Evolutionary conservation across 306 rosid genomes (phyloP), one percentile per base, ranked within the genome.

Genomic region (Vigna nakashimae): DNA sequence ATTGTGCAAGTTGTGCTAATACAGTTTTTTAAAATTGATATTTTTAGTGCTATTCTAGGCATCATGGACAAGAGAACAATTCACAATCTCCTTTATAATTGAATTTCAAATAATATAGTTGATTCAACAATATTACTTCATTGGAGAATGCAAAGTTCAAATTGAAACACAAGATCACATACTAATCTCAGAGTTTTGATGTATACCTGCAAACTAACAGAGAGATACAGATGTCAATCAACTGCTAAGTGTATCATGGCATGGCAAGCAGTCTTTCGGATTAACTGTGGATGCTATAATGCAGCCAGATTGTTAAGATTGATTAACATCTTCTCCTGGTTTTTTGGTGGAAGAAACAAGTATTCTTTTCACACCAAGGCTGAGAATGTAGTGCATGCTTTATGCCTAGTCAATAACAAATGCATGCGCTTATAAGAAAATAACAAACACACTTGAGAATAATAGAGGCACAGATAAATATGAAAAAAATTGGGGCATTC

Each of bases 401-500:
- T 58, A 52, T 50, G 51, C 51, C 28, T 57, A 34, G 13, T 26
- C 28, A 26, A 26, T 26, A 26, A 26, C 3, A 26, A 26, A 26
- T 26, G 28, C 28, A 26, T 2, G 4, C 28, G 28, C 28, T 2
- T 26, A 26, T 2, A 2, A 26, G 2, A 26, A 26, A 26, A 26
- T 26, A 26, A 26, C 28, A 26, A 26, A 26, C 45, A 40, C 60
- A 5, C 6, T 0, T 30, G 16, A 7, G 26, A 32, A 32, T 16
- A 46, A 55, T 26, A 16, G 36, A 1, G 42, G 42, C 4, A 14
- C 14, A 34, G 2, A 9, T 11, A 55, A 45, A 36, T 6, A 8
- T 9, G 9, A 55, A 36, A 3, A 24, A 36, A 16, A 8, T 1
- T n/a, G 75, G 89, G 83, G 82, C 89, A 78, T 83, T 83, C 84